Base-by-base conservation (phyloP, 108 stramenopile genomes). In the Cyclotella cryptica region DNA sequence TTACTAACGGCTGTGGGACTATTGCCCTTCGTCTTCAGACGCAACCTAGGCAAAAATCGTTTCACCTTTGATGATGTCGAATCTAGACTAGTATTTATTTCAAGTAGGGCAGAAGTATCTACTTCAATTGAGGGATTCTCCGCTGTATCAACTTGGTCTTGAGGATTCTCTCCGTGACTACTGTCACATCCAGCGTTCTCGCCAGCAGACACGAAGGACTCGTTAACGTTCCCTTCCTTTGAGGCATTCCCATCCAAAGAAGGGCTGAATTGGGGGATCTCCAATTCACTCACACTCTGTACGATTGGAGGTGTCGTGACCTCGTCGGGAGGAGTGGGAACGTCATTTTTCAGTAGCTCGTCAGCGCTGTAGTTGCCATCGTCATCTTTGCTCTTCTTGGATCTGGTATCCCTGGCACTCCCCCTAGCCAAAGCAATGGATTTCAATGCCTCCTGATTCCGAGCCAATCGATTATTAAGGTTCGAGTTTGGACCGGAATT, bases 241-340 rank as follows among this genome's bases (percentile, higher is more conserved):
- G 15, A 17, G 1, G 47, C 47, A 17, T 22, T 24, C 24, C 7
- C 55, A 55, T 55, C 55, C 55, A 19, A 5, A 3, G n/a, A n/a
- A 19, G 55, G 55, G 24, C 22, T 24, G 24, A 55, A 55, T 22
- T 55, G 55, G 3, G 55, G 55, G 24, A 55, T 26, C 5, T 26
- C 19, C 55, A 55, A 55, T 22, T 55, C 55, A 55, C 55, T 55
- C n/a, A 55, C 55, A 24, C 55, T 55, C 55, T 55, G 55, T 26
- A 55, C 55, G 24, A 55, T 55, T 0, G 8, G 24, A 1, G 55
- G 55, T 24, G 22, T 9, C 47, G 15, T 17, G 15, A n/a, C 18
- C 47, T 49, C 47, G 6, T 49, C n/a, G 18, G 47, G 47, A 3
- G 47, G n/a, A 17, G n/a, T n/a, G 15, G n/a, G 6, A 49, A 7